These are phyloP conservation scores for Agaricus sinodeliciosus DNA, from an alignment of 768 basidiomycete genomes.

Conservation along the genomic window DNA sequence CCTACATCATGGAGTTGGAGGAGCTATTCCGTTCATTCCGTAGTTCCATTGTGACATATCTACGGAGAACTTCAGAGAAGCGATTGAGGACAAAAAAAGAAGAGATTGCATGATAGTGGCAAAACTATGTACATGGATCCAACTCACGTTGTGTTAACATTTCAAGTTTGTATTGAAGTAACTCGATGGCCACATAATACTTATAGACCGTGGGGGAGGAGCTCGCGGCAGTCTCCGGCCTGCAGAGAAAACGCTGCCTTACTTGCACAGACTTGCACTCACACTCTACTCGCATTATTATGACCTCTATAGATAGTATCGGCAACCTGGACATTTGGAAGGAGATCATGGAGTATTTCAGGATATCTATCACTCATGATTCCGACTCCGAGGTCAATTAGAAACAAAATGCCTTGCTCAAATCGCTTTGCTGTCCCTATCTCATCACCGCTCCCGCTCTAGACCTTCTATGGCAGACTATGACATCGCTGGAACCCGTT, in stretches of 20 bases:
- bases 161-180: no score
- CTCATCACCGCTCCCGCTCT: background rate
- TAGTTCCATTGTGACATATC: background rate
- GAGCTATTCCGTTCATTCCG: background rate
- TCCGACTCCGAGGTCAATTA: background rate
- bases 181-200: no score
- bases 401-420: constrained; percentile 1
- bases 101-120: background rate
- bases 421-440: constrained; percentile 1
- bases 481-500: constrained; percentile 2
- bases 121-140: no score
- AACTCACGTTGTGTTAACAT: no score
- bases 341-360: constrained; percentile 1
- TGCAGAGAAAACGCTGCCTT: no score
- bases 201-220: no score
- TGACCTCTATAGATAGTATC: constrained; percentile 5
- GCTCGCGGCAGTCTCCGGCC: no score
- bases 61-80: background rate
- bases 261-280: no score
- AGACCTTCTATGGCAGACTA: background rate
- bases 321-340: constrained; percentile 2
- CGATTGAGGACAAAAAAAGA: background rate
- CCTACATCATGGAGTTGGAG: background rate
- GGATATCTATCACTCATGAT: background rate
- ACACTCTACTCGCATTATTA: background rate